Evolutionary conservation across 2,329 filamentous ascomycete species (phyloP).

Genomic region (Thielaviopsis euricoi): DNA sequence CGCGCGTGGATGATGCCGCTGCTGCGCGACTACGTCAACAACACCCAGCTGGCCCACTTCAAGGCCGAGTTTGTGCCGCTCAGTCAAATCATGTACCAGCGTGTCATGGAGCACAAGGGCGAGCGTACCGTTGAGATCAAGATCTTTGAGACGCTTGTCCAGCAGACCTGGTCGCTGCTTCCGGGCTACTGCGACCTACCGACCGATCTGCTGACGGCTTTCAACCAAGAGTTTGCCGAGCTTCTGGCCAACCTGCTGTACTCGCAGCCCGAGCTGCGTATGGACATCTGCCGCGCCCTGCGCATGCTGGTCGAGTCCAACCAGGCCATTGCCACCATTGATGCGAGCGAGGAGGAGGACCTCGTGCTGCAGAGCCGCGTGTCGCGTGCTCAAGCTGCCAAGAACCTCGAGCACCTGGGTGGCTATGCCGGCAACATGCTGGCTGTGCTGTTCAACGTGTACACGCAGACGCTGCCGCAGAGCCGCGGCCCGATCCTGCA

Average conservation of each 20-base stretch:
- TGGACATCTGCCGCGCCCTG: constrained; percentile 73
- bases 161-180: constrained; percentile 86
- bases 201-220: constrained; percentile 56
- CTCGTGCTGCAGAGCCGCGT: constrained; percentile 65
- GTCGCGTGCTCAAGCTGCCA: constrained; percentile 54
- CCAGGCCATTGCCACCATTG: constrained; percentile 56
- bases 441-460: constrained; percentile 96
- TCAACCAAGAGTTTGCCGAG: constrained; percentile 81
- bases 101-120: constrained; percentile 61
- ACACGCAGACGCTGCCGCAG: constrained; percentile 87
- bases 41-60: constrained; percentile 78
- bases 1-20: constrained; percentile 91
- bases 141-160: constrained; percentile 90
- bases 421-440: constrained; percentile 74
- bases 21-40: constrained; percentile 74
- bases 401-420: constrained; percentile 69
- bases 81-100: constrained; percentile 79
- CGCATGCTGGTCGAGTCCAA: constrained; percentile 86
- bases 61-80: constrained; percentile 71
- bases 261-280: constrained; percentile 71
- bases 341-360: constrained; percentile 46
- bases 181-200: constrained; percentile 92
- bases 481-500: constrained; percentile 80
- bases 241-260: constrained; percentile 84
- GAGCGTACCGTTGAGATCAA: constrained; percentile 95